These are phyloP conservation scores for Colletotrichum sp. DNA, from an alignment of 2,329 filamentous ascomycete genomes.

Conservation along the genomic window DNA sequence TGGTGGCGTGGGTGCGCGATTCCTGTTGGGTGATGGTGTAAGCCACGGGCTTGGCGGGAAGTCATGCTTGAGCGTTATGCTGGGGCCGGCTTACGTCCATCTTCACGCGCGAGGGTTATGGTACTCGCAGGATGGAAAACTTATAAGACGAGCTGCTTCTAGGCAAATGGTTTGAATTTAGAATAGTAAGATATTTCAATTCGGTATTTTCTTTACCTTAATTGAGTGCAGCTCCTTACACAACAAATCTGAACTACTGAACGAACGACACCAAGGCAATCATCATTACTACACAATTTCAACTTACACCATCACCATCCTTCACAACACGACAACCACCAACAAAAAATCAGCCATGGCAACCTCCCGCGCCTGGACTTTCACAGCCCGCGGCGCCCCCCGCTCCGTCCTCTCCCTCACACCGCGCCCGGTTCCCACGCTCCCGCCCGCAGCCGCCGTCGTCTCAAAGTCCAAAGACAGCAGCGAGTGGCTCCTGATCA, in stretches of 20 bases:
- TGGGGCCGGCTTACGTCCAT: neutral
- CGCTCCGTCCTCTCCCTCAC: constrained; percentile 29
- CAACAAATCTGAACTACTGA: neutral
- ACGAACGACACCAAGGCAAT: neutral
- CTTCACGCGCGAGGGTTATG: neutral
- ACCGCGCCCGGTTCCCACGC: constrained; percentile 23
- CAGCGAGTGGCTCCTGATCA: constrained; percentile 41
- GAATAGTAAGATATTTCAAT: neutral
- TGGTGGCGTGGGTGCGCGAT: neutral
- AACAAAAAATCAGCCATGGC: neutral
- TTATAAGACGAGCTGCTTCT: neutral
- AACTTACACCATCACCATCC: neutral
- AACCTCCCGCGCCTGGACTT: constrained; percentile 31
- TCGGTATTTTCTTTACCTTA: neutral
- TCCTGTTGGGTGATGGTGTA: neutral
- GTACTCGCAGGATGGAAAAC: too few species aligned
- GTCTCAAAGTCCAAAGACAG: constrained; percentile 25
- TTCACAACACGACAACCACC: neutral
- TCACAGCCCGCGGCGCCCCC: constrained; percentile 31
- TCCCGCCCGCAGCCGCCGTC: constrained; percentile 31
- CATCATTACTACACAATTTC: neutral
- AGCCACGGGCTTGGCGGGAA: neutral
- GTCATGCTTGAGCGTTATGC: neutral
- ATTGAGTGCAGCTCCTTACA: neutral
- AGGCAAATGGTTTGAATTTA: neutral